A percentile compares a stretch with the other conserved stretches of the same genome.
phyloP scores from a whole-genome alignment of 208 protist species.

The Acanthamoeba divionensis region DNA sequence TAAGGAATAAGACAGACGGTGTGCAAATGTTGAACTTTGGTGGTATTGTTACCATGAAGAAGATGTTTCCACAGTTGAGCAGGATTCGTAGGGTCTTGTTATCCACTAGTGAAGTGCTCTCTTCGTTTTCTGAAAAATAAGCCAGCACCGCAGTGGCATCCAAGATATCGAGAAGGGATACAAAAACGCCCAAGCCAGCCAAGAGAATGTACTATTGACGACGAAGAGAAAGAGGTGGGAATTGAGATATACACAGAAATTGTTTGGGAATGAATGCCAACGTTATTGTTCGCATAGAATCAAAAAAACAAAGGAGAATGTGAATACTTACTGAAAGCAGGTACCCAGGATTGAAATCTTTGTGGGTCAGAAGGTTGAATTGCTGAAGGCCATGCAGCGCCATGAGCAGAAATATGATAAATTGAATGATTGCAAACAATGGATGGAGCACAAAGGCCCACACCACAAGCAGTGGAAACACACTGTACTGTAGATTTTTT shows the following conservation, averaged over 20 bases:
- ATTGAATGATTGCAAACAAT: background rate
- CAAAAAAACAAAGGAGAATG: background rate
- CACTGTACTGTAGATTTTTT: background rate
- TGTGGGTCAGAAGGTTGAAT: conserved; percentile 25
- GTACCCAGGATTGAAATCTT: background rate
- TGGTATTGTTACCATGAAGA: conserved; percentile 16
- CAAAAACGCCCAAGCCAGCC: background rate
- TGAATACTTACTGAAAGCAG: background rate
- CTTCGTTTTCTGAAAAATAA: background rate
- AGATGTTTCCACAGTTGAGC: background rate
- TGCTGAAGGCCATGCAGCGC: background rate
- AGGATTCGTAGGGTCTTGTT: background rate
- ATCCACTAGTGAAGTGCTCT: background rate
- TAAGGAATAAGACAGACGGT: no score
- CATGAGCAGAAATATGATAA: conserved; percentile 9
- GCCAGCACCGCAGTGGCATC: background rate
- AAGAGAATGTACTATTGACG: background rate
- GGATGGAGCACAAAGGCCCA: conserved; percentile 15
- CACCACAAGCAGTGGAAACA: background rate
- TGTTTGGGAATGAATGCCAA: no score
- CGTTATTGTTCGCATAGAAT: no score
- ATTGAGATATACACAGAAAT: background rate
- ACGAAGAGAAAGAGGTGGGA: background rate
- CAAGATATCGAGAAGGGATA: background rate
- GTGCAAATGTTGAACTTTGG: no score